These are phyloP conservation scores for Saccharomycopsis crataegensis DNA, from an alignment of 1,139 yeast genomes.

Conservation along the genomic window DNA sequence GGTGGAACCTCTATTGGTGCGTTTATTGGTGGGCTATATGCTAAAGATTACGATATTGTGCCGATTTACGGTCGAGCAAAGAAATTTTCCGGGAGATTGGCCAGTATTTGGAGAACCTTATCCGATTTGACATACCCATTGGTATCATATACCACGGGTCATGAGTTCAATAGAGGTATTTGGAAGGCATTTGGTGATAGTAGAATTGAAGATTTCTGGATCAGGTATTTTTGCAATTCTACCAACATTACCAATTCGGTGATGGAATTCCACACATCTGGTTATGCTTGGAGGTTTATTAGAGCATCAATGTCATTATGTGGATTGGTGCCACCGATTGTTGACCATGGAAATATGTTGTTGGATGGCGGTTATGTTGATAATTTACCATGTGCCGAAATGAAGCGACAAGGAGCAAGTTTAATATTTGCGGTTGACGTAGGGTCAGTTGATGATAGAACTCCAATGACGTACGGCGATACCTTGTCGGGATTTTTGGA, in stretches of 20 bases:
- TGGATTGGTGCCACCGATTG: constrained; percentile 83
- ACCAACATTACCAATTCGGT: constrained; percentile 94
- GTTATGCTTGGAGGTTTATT: constrained; percentile 92
- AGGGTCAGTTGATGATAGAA: constrained; percentile 87
- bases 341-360: constrained; percentile 79
- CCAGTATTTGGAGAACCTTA: constrained; percentile 79
- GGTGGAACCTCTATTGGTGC: constrained; percentile 98
- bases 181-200: constrained; percentile 94
- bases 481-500: constrained; percentile 93
- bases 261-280: constrained; percentile 89
- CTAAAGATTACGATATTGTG: constrained; percentile 83
- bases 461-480: constrained; percentile 90
- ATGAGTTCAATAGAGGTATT: constrained; percentile 91
- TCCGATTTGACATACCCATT: constrained; percentile 88
- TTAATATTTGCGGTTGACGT: constrained; percentile 94
- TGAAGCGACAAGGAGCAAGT: constrained; percentile 83
- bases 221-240: constrained; percentile 79
- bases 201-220: constrained; percentile 95
- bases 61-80: constrained; percentile 88
- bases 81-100: constrained; percentile 73
- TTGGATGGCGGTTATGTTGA: constrained; percentile 96
- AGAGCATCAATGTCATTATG: constrained; percentile 97
- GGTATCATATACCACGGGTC: constrained; percentile 93
- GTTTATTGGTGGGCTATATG: constrained; percentile 91
- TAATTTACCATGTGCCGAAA: constrained; percentile 84